Evolutionary conservation across 306 rosid genomes (phyloP), one percentile per base, ranked within the genome.

Genomic region (Dryas alaskensis): DNA sequence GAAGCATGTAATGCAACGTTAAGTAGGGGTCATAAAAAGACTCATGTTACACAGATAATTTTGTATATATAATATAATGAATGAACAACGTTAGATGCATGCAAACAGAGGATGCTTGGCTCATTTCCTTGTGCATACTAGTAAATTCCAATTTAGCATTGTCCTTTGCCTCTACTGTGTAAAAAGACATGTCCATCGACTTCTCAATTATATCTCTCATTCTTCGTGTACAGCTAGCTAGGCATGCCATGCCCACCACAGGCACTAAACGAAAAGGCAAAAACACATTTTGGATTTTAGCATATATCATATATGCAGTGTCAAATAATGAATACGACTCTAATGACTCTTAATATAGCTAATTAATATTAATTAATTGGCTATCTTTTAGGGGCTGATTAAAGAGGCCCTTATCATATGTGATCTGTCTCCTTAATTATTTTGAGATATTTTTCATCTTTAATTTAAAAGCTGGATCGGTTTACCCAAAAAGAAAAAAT

Each of bases 221-320:
- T 86, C 84, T 78, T 51, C 81, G 74, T 49, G 54, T 73, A 63
- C 39, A 27, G 2, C 31, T 27, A 1, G 2, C 31, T 27, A 82
- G 67, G 75, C 54, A 65, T 46, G 8, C 31, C 64, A 59, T 66
- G 43, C 9, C 13, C 12, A 22, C 39, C 62, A 27, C 65, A 69
- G 51, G 19, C 82, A 80, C 65, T 40, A 74, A 69, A 62, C 65
- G 64, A 54, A 76, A n/a, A 77, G 45, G 78, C 81, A 70, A 70
- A 89, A 84, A 75, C 74, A 79, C 78, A 27, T 2, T 76, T 80
- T 83, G 92, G 84, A 84, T 50, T 84, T 81, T 85, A 75, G 83
- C 79, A 79, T 27, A 2, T 27, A 27, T 27, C 31, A 19, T 19
- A 27, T 27, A 27, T 79, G 81, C 44, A 31, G 65, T 0, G 11